These are phyloP conservation scores for Chlamydomonas reinhardtii DNA, from an alignment of 163 green algal species.

Conservation along the genomic window DNA sequence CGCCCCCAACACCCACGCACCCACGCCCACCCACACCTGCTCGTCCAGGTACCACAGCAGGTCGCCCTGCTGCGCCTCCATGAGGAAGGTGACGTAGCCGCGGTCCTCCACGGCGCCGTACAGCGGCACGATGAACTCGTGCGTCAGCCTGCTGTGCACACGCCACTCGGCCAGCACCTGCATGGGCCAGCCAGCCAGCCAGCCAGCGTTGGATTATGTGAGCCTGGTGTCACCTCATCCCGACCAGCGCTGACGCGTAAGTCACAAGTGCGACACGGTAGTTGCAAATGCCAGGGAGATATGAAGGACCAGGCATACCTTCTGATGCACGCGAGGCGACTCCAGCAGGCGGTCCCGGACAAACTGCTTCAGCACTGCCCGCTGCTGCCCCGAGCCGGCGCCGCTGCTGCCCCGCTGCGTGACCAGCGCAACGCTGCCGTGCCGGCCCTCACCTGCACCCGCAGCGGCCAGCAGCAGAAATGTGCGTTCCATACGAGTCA, in stretches of 20 bases:
- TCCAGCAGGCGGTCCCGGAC: not conserved
- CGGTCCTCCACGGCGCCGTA: slow-evolving; percentile 27
- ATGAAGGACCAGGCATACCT: not conserved
- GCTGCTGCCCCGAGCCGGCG: not conserved
- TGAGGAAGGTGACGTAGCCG: not conserved
- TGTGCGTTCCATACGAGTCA: too few relatives aligned
- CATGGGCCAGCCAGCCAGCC: not conserved
- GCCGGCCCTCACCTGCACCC: not conserved
- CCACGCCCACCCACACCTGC: not conserved
- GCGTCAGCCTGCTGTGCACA: slow-evolving; percentile 2
- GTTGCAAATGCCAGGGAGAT: too few relatives aligned
- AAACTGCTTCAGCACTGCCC: slow-evolving; percentile 22
- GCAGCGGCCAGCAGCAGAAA: too few relatives aligned
- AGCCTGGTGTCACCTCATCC: too few relatives aligned
- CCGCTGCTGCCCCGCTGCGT: not conserved
- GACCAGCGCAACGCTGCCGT: slow-evolving; percentile 4
- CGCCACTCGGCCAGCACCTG: slow-evolving; percentile 26
- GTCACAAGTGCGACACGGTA: too few relatives aligned
- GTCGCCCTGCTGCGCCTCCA: slow-evolving; percentile 27
- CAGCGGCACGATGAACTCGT: slow-evolving; percentile 17
- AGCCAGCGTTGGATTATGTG: too few relatives aligned
- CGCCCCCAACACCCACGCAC: too few relatives aligned
- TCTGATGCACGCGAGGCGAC: not conserved
- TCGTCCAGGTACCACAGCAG: slow-evolving; percentile 28
- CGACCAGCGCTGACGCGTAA: too few relatives aligned